Base-by-base conservation (phyloP, 2,329 filamentous ascomycete genomes). In the Ciborinia camelliae region DNA sequence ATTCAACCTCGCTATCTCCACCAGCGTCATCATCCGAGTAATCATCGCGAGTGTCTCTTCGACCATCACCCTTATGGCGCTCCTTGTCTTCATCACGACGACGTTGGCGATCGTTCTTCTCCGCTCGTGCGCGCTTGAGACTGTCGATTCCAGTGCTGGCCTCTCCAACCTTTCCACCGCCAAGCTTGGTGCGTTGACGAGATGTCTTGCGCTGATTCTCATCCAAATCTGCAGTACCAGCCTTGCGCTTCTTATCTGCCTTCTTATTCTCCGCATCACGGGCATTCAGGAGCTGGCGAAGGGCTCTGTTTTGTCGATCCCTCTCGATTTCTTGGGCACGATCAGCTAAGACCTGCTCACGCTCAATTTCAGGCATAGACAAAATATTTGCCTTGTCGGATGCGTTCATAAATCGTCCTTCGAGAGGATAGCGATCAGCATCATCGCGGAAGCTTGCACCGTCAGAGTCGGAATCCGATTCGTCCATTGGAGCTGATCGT, bases 281-380 rank as follows among this genome's bases (percentile, higher is more conserved):
- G 76, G 79, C 88, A 78, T 76, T 85, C 54, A 96, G 84, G 66
- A 96, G 86, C 72, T 90, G 89, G 66, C 90, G 90, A 58, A 97
- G 84, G 68, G 93, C 86, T 55, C 88, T 84, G 73, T 95, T 92
- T 78, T 97, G 94, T 66, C 90, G 86, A 71, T 90, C 88, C 61
- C 88, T 87, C 73, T 95, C 90, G 65, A 93, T 88, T 75, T 95
- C 88, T 71, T 91, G 87, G 43, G 90, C 89, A 69, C 95, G 91
- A 71, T 96, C 91, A 26, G 92, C 94, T 8, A 99, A 84, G 52
- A 97, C 88, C 75, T 92, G 87, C 77, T 99, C 95, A 68, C 94
- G 90, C 74, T 96, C 88, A 60, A 98, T 88, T 79, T 98, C 93
- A 37, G 92, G 89, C 84, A 97, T 87, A 64, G 82, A 85, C 84